Evolutionary conservation across 371 early-diverging fungal species (phyloP).

Genomic region (Zychaea mexicana): DNA sequence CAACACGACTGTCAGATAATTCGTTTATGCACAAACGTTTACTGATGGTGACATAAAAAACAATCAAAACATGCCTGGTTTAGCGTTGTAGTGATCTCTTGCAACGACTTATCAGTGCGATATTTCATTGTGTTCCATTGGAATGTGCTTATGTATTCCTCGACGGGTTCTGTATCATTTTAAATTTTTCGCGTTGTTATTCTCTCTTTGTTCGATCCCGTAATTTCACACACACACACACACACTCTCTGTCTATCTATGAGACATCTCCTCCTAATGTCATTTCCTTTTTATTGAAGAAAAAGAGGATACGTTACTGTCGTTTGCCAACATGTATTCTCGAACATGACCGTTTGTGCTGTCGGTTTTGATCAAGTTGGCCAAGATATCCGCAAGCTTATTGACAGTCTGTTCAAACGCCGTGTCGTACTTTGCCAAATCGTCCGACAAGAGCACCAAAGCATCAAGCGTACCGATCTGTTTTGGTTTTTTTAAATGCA

Average conservation of each 20-base stretch:
- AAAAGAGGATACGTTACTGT: too few species aligned
- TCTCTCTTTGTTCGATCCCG: too few species aligned
- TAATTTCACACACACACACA: too few species aligned
- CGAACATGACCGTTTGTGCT: slow-evolving; percentile 40
- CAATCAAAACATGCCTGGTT: slow-evolving; percentile 35
- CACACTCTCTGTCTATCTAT: not conserved
- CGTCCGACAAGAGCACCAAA: slow-evolving; percentile 90
- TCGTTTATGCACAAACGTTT: too few species aligned
- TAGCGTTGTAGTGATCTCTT: slow-evolving; percentile 81
- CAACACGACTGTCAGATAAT: too few species aligned
- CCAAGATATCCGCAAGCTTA: slow-evolving; percentile 84
- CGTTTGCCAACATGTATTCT: slow-evolving; percentile 73
- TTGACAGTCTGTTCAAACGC: slow-evolving; percentile 71
- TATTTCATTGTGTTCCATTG: slow-evolving; percentile 97
- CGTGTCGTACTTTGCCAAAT: slow-evolving; percentile 84
- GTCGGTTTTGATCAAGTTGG: slow-evolving; percentile 52
- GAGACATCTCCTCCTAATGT: not conserved
- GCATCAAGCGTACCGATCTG: slow-evolving; percentile 95
- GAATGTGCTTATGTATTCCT: slow-evolving; percentile 82
- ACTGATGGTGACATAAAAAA: too few species aligned
- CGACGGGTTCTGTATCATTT: slow-evolving; percentile 66
- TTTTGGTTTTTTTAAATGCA: not conserved
- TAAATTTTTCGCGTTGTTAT: not conserved
- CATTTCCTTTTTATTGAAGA: not conserved
- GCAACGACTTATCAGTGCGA: slow-evolving; percentile 87